phyloP scores from a whole-genome alignment of 2,329 filamentous ascomycete species.

The Penicillium janthinellum region DNA sequence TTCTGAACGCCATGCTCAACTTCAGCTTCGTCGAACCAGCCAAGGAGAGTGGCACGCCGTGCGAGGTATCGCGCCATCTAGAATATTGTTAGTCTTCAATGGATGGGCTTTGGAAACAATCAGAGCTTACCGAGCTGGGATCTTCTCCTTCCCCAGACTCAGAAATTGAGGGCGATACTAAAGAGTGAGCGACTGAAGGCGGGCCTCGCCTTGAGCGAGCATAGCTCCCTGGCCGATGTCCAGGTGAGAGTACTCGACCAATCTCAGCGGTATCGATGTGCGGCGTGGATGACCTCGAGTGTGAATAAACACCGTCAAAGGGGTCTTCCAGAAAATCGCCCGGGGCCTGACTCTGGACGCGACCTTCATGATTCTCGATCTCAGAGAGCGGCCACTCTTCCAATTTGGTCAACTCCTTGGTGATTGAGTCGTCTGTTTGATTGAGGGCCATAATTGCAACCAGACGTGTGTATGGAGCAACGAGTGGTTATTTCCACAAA shows the following conservation, averaged over 20 bases:
- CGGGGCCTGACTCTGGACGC: not conserved
- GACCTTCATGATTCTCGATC: not conserved
- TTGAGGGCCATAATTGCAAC: not conserved
- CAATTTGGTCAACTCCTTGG: not conserved
- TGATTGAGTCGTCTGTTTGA: not conserved
- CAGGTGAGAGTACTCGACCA: slow-evolving; percentile 10
- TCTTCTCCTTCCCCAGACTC: slow-evolving; percentile 9
- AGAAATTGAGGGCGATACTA: slow-evolving; percentile 7
- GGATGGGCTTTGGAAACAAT: not conserved
- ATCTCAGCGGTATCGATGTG: slow-evolving; percentile 7
- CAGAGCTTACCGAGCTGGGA: slow-evolving; percentile 6
- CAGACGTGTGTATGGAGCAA: not conserved
- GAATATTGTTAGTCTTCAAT: not conserved
- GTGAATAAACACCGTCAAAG: slow-evolving; percentile 1
- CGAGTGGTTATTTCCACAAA: not conserved
- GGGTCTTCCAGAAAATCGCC: not conserved
- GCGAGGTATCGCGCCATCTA: slow-evolving; percentile 10
- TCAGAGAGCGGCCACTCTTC: not conserved
- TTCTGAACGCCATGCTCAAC: not conserved
- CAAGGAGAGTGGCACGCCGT: slow-evolving; percentile 10
- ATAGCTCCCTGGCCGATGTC: not conserved
- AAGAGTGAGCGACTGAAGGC: slow-evolving; percentile 7
- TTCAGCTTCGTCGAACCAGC: slow-evolving; percentile 8
- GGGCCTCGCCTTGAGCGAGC: slow-evolving; percentile 1
- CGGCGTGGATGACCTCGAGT: slow-evolving; percentile 6